A percentile compares a stretch with the other conserved stretches of the same genome.
phyloP scores from a whole-genome alignment of 768 basidiomycete genomes.

The Boletus tylopilopsis region DNA sequence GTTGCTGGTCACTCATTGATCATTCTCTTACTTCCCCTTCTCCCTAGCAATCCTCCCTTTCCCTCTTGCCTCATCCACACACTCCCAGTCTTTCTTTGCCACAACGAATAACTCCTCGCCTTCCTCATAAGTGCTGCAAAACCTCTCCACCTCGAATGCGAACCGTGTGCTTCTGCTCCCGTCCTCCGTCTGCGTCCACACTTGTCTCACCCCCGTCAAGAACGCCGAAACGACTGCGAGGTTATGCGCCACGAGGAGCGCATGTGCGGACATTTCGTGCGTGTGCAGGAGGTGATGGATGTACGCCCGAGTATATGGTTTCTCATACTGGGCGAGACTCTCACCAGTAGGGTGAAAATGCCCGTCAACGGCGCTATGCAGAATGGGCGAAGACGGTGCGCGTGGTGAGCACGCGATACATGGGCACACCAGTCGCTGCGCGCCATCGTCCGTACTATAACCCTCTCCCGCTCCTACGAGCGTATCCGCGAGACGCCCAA shows the following conservation, averaged over 20 bases:
- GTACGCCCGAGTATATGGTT: constrained; percentile 55
- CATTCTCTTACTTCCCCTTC: constrained; percentile 36
- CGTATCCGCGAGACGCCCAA: constrained; percentile 46
- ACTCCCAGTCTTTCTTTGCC: constrained; percentile 55
- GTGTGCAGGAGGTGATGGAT: constrained; percentile 82
- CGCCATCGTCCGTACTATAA: not conserved
- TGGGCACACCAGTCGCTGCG: constrained; percentile 32
- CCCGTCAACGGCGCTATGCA: constrained; percentile 45
- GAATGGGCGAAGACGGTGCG: constrained; percentile 32
- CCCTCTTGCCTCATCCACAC: constrained; percentile 66
- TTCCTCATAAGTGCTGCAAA: constrained; percentile 51
- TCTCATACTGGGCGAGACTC: constrained; percentile 16
- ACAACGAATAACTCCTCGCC: constrained; percentile 42
- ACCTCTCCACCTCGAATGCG: constrained; percentile 46
- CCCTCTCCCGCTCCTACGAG: constrained; percentile 22
- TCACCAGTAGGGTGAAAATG: constrained; percentile 18
- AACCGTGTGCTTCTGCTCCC: constrained; percentile 23
- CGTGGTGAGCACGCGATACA: constrained; percentile 58
- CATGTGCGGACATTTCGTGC: constrained; percentile 86
- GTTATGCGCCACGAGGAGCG: constrained; percentile 75
- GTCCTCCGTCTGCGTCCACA: constrained; percentile 17
- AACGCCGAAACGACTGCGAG: constrained; percentile 63
- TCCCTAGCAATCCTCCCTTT: constrained; percentile 73
- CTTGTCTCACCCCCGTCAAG: constrained; percentile 51
- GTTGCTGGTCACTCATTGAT: not conserved